Evolutionary conservation across 495 filamentous ascomycete genomes (phyloP).

Genomic region (Mytilinidion resinicola): DNA sequence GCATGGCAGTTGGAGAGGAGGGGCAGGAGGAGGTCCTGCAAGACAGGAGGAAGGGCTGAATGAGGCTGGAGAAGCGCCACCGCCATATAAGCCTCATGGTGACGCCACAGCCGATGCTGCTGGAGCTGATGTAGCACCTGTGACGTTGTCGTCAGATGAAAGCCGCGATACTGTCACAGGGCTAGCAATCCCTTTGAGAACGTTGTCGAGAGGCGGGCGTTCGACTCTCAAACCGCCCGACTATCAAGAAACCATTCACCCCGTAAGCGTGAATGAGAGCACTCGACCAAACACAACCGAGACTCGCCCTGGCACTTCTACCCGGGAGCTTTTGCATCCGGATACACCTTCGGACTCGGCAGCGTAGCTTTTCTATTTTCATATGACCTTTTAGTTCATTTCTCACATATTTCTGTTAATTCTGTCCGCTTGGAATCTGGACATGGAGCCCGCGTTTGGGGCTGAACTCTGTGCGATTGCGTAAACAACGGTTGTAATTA

Average conservation of each 20-base stretch:
- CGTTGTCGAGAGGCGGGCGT: slow-evolving; percentile 27
- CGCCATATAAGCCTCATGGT: slow-evolving; percentile 33
- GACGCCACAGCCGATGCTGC: slow-evolving; percentile 8
- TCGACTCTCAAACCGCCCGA: slow-evolving; percentile 31
- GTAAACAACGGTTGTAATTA: no score
- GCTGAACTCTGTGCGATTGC: no score
- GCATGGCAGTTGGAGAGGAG: slow-evolving; percentile 28
- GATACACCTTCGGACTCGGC: not conserved
- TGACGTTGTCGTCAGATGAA: not conserved
- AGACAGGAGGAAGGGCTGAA: slow-evolving; percentile 38
- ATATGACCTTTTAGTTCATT: no score
- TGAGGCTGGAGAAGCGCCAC: slow-evolving; percentile 40
- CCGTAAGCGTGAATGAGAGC: not conserved
- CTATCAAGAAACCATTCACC: slow-evolving; percentile 16
- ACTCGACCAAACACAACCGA: not conserved
- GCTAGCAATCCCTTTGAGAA: slow-evolving; percentile 32
- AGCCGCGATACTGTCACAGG: slow-evolving; percentile 1
- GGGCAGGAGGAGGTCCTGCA: slow-evolving; percentile 5
- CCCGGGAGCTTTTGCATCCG: not conserved
- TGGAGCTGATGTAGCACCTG: not conserved
- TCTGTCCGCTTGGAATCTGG: no score
- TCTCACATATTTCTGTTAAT: no score
- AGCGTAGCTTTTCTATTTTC: not conserved
- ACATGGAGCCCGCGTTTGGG: no score
- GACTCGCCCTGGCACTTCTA: not conserved